Percentiles rank a stretch among this genome's conserved stretches.
phyloP scores from a whole-genome alignment of 805 yeast genomes.

The Pichia thaimueangensis region DNA sequence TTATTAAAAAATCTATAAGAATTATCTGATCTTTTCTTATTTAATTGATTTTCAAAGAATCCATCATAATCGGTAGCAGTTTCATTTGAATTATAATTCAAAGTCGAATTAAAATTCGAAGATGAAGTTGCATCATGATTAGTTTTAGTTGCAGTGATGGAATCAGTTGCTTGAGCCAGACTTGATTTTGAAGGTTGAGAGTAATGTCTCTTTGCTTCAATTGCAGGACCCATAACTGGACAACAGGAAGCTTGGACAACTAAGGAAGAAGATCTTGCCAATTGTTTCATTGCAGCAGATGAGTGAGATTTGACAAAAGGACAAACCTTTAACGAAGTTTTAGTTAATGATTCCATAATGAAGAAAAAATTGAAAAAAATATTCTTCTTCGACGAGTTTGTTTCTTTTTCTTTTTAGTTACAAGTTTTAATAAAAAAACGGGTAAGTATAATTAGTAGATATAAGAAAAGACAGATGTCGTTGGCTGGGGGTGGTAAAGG shows the following conservation, averaged over 20 bases:
- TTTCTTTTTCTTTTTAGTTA: not conserved
- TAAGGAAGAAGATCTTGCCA: constrained; percentile 42
- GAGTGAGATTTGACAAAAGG: constrained; percentile 68
- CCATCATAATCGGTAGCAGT: constrained; percentile 64
- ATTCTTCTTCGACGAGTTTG: no score
- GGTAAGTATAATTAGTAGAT: no score
- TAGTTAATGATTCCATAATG: constrained; percentile 71
- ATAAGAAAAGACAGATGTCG: no score
- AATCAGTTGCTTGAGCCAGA: constrained; percentile 39
- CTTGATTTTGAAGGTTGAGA: constrained; percentile 41
- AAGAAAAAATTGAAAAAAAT: not conserved
- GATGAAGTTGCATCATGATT: constrained; percentile 30
- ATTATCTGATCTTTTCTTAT: constrained; percentile 74
- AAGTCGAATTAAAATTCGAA: constrained; percentile 16
- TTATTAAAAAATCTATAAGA: constrained; percentile 96
- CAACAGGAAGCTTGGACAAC: constrained; percentile 62
- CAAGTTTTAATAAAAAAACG: no score
- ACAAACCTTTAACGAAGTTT: constrained; percentile 71
- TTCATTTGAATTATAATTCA: constrained; percentile 39
- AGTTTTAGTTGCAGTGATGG: constrained; percentile 23
- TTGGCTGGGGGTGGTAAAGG: not conserved
- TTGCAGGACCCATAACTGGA: constrained; percentile 88
- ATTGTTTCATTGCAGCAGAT: constrained; percentile 50
- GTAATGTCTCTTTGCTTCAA: constrained; percentile 38
- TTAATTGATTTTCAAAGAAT: constrained; percentile 58